Base-by-base conservation (phyloP, 23 red algal genomes). In the Gracilaria vermiculophylla region DNA sequence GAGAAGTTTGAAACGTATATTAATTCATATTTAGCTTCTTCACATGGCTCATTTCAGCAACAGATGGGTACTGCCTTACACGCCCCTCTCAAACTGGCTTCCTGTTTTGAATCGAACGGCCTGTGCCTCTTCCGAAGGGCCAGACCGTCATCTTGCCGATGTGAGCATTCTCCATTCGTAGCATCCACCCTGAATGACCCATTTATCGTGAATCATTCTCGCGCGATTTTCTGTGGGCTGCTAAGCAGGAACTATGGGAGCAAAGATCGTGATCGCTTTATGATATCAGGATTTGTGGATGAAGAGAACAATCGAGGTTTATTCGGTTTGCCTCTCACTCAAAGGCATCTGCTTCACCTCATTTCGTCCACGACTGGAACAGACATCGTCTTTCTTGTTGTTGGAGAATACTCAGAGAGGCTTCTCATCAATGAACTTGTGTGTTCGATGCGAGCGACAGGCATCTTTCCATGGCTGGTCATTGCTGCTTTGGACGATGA, bases 51-150 rank as follows among this genome's bases (percentile, higher is more conserved):
- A 25, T 98, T 93, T 53, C 36, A 62, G 19, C 93, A 91, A 31
- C 96, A 98, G 67, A 76, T 89, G 77, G 96, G 96, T 40, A 98
- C 96, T 5, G 53, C 90, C 10, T 77, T 98, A 36, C 93, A 95
- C 83, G 96, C 96, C 40, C 96, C 92, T 17, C 86, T 85, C 74
- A 98, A 98, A 80, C 67, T 95, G 20, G 58, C 73, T 25, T 65
- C 77, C 19, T 98, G 96, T 54, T 88, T 87, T 50, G 92, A 92
- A 69, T 24, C 44, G 49, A 61, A 86, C 56, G 75, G 80, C 23
- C 72, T 94, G 16, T 98, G 96, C 69, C 53, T 95, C 29, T 64
- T 95, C 34, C 50, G 53, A 65, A 69, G 96, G 25, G 52, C 54
- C 12, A 78, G 91, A 29, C 96, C 96, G 41, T 41, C 85, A 12